Evolutionary conservation across 805 yeast species (phyloP).

Genomic region (Candida gorgasii): DNA sequence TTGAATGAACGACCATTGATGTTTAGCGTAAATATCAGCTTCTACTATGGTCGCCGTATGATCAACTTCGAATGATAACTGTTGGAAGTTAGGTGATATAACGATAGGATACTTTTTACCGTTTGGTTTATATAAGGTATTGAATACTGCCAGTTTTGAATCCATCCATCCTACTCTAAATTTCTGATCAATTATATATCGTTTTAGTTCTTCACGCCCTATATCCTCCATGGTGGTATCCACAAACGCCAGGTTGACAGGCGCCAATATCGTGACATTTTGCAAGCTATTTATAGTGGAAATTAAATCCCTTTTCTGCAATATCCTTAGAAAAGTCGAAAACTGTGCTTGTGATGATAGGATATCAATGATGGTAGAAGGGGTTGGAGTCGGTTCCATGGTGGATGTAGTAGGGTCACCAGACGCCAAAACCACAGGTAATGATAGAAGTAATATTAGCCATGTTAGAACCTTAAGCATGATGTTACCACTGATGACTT

Average conservation of each 20-base stretch:
- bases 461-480: not conserved
- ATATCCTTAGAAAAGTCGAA: slow-evolving; percentile 57
- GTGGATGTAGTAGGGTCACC: not conserved
- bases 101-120: slow-evolving; percentile 22
- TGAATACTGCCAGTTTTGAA: slow-evolving; percentile 25
- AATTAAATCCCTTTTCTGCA: slow-evolving; percentile 64
- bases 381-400: slow-evolving; percentile 22
- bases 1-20: slow-evolving; percentile 66
- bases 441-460: not conserved
- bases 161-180: slow-evolving; percentile 32
- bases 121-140: slow-evolving; percentile 28
- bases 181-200: slow-evolving; percentile 35
- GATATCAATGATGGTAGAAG: slow-evolving; percentile 61
- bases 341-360: slow-evolving; percentile 69
- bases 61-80: slow-evolving; percentile 37
- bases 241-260: slow-evolving; percentile 74
- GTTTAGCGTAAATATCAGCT: slow-evolving; percentile 56
- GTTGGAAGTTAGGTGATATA: slow-evolving; percentile 27
- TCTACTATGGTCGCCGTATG: slow-evolving; percentile 54
- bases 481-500: not conserved
- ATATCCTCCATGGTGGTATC: slow-evolving; percentile 2
- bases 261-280: slow-evolving; percentile 77
- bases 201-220: slow-evolving; percentile 16
- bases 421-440: slow-evolving; percentile 3
- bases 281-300: slow-evolving; percentile 58